phyloP scores from a whole-genome alignment of 495 filamentous ascomycete species.

The Bombardia bombarda region DNA sequence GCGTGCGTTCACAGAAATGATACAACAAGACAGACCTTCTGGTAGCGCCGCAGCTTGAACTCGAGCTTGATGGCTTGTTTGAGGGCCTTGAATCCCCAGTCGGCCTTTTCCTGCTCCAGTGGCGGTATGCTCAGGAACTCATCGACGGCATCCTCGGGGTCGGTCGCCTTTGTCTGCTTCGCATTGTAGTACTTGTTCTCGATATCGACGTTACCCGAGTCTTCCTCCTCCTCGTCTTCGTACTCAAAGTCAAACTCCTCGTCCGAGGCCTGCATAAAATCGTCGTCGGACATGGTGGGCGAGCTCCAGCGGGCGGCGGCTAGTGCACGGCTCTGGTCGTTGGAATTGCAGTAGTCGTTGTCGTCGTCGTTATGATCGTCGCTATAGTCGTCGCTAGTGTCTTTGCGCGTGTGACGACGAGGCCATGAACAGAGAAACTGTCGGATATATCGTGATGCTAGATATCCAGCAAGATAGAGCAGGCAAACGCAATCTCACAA shows the following conservation, averaged over 20 bases:
- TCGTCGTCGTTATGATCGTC: too few relatives aligned
- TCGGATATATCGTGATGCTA: too few relatives aligned
- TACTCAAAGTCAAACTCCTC: conserved; percentile 98
- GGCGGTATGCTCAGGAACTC: conserved; percentile 85
- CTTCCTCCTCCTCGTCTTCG: conserved; percentile 81
- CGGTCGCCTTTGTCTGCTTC: conserved; percentile 85
- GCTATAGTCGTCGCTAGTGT: too few relatives aligned
- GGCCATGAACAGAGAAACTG: too few relatives aligned
- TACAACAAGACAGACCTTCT: conserved; percentile 64
- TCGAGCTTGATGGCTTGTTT: conserved; percentile 98
- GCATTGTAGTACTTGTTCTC: conserved; percentile 99
- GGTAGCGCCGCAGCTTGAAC: conserved; percentile 78
- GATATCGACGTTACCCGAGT: conserved; percentile 82
- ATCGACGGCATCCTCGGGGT: conserved; percentile 79
- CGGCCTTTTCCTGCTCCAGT: conserved; percentile 79
- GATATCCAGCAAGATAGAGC: too few relatives aligned
- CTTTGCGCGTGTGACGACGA: too few relatives aligned
- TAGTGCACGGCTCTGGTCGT: too few relatives aligned
- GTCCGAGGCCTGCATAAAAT: conserved; percentile 97
- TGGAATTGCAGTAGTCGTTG: too few relatives aligned
- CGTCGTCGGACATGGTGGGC: conserved; percentile 82
- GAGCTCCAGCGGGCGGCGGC: not conserved
- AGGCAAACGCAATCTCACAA: too few relatives aligned
- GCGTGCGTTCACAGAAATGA: too few relatives aligned
- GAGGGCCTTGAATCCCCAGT: conserved; percentile 97